phyloP scores from a whole-genome alignment of 2,329 filamentous ascomycete species.

The Daldinia sp. region DNA sequence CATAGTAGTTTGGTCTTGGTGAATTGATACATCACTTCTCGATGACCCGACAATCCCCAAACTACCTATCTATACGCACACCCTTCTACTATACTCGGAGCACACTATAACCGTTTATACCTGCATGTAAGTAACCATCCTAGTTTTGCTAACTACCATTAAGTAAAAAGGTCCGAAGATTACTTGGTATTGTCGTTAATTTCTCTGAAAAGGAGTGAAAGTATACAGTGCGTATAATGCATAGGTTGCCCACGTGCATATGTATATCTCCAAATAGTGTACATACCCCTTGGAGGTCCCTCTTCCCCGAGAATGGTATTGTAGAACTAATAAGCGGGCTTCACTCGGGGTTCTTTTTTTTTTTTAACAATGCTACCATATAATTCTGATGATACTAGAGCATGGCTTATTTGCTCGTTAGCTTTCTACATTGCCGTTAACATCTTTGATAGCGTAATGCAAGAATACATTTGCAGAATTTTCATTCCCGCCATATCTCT shows the following conservation, averaged over 20 bases:
- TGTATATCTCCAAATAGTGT: background rate
- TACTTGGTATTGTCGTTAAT: background rate
- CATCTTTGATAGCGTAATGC: constrained; percentile 1
- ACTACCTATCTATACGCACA: background rate
- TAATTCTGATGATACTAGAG: constrained; percentile 3
- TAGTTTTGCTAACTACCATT: too few species aligned
- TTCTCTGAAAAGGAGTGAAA: background rate
- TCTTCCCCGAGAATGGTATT: background rate
- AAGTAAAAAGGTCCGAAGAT: constrained; percentile 19
- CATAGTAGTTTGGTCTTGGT: background rate
- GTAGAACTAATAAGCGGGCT: constrained; percentile 23
- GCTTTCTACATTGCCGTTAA: constrained; percentile 20
- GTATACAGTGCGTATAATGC: constrained; percentile 7
- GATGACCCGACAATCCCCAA: background rate
- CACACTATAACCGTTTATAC: background rate
- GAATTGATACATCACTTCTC: background rate
- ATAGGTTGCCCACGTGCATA: background rate
- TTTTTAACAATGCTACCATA: background rate
- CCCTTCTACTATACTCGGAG: background rate
- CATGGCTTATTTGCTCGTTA: constrained; percentile 11
- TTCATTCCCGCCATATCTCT: constrained; percentile 8
- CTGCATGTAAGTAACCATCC: too few species aligned
- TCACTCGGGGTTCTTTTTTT: background rate
- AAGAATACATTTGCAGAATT: background rate
- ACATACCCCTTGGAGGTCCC: background rate